Percentiles rank a stretch among this genome's conserved stretches.
Conservation (phyloP, 1,284 basidiomycete genomes). For the Porogramme epimiltina region DNA sequence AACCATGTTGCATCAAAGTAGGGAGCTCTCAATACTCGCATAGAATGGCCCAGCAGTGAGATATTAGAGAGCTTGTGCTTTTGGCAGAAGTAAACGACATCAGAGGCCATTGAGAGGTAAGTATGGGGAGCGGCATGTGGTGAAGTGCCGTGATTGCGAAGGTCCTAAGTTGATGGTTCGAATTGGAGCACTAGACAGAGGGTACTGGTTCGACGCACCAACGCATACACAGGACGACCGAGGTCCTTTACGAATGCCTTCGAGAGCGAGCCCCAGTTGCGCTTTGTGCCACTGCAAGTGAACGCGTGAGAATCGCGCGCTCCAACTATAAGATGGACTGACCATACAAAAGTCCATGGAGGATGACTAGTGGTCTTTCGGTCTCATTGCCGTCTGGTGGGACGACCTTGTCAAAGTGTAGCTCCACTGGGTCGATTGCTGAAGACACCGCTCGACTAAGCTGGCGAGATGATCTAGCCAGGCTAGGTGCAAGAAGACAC, state of each 20-base stretch:
- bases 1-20: not conserved
- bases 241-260: conserved; percentile 64
- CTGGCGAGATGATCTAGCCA: not conserved
- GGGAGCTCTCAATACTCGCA: conserved; percentile 48
- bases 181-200: not conserved
- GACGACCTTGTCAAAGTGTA: conserved; percentile 45
- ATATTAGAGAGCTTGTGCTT: conserved; percentile 57
- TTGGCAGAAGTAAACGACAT: conserved; percentile 64
- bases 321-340: not conserved
- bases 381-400: conserved; percentile 42
- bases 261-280: conserved; percentile 77
- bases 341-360: conserved; percentile 67
- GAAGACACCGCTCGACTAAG: conserved; percentile 9
- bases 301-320: not conserved
- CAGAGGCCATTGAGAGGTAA: conserved; percentile 73
- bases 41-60: conserved; percentile 82
- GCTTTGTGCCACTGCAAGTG: conserved; percentile 66
- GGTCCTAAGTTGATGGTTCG: conserved; percentile 53
- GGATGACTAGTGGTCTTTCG: conserved; percentile 54
- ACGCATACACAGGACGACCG: conserved; percentile 65
- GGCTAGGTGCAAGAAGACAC: not conserved
- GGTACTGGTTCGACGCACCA: conserved; percentile 56
- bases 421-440: conserved; percentile 33
- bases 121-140: conserved; percentile 73
- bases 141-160: conserved; percentile 83